Percentiles rank a stretch among this genome's conserved stretches.
These are phyloP conservation scores for Alternaria ethzedia DNA, from an alignment of 2,329 filamentous ascomycete genomes.

Conservation along the genomic window DNA sequence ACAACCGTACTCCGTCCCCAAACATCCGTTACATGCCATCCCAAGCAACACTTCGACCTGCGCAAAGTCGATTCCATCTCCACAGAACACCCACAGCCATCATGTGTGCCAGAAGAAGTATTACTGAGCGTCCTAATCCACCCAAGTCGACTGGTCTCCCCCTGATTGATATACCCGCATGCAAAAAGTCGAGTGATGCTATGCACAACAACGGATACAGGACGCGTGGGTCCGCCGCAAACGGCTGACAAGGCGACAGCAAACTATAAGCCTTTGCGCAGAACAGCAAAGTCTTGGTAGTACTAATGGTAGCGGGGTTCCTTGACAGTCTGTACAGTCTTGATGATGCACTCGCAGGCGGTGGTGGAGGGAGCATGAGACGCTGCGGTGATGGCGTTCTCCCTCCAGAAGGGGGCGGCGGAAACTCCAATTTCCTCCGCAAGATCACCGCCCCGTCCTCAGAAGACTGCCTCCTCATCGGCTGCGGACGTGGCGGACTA, in stretches of 20 bases:
- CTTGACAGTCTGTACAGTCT: constrained; percentile 20
- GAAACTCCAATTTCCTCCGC: constrained; percentile 38
- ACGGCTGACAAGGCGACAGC: constrained; percentile 73
- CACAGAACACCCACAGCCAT: constrained; percentile 50
- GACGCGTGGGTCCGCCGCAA: constrained; percentile 68
- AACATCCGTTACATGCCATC: constrained; percentile 11
- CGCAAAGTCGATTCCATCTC: constrained; percentile 40
- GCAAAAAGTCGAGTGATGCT: constrained; percentile 68
- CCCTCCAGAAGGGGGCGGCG: constrained; percentile 19
- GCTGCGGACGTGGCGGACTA: constrained; percentile 35
- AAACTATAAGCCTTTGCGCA: constrained; percentile 71
- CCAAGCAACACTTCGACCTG: constrained; percentile 32
- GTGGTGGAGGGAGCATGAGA: constrained; percentile 44
- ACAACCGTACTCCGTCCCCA: background rate
- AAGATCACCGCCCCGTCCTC: constrained; percentile 40
- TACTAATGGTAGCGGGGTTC: constrained; percentile 39
- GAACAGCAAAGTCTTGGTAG: constrained; percentile 68
- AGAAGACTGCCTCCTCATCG: constrained; percentile 25
- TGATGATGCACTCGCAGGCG: constrained; percentile 14
- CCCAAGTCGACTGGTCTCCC: constrained; percentile 32
- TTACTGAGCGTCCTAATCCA: constrained; percentile 48
- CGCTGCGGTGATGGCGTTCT: constrained; percentile 31
- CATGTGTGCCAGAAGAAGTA: constrained; percentile 57
- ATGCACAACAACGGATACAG: constrained; percentile 71
- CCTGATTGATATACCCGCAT: constrained; percentile 22